A percentile compares a stretch with the other conserved stretches of the same genome.
Evolutionary conservation across 768 basidiomycete species (phyloP).

Genomic region (Exidia glandulosa): DNA sequence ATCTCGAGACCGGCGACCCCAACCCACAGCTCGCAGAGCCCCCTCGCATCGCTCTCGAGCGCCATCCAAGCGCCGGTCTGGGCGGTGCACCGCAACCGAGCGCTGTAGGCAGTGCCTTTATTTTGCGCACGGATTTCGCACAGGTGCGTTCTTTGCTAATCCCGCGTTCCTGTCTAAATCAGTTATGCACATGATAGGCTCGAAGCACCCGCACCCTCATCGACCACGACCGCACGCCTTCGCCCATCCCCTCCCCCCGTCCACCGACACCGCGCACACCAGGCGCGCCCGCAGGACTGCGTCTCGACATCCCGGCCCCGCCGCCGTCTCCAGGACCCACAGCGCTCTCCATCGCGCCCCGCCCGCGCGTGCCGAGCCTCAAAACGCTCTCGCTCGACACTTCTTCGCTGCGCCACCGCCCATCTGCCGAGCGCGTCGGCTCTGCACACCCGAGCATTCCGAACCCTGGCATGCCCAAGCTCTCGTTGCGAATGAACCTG

Average conservation of each 20-base stretch:
- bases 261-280: neutral
- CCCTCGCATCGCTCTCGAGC: neutral
- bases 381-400: conserved; percentile 55
- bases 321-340: neutral
- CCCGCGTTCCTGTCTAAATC: too few relatives aligned
- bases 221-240: neutral
- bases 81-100: neutral
- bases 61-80: neutral
- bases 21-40: neutral
- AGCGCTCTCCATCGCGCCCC: conserved; percentile 27
- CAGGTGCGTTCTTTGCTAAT: too few relatives aligned
- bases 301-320: neutral
- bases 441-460: conserved; percentile 45
- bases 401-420: conserved; percentile 17
- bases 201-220: neutral
- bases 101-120: neutral
- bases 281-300: neutral
- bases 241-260: neutral
- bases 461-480: too few relatives aligned
- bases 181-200: too few relatives aligned
- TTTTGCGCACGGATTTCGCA: neutral
- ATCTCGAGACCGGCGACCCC: conserved; percentile 34
- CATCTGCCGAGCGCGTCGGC: conserved; percentile 35
- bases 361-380: conserved; percentile 47
- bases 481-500: too few relatives aligned